A percentile compares a stretch with the other conserved stretches of the same genome.
These are phyloP conservation scores for Fonsecaea multimorphosa DNA, from an alignment of 2,329 filamentous ascomycete species.

Conservation along the genomic window DNA sequence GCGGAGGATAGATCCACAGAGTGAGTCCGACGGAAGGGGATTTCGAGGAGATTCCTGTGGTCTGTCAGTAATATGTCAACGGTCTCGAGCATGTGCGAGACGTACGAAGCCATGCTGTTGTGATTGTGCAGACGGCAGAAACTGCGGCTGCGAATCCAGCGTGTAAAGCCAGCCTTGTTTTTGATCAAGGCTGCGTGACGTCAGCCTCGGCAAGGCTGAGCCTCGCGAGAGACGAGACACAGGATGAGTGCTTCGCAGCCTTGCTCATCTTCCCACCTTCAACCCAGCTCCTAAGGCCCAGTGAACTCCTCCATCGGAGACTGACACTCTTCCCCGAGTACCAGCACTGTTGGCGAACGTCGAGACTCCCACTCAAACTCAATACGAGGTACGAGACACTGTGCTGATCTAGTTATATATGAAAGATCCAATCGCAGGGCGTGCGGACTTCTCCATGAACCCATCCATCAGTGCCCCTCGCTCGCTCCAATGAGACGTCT, in stretches of 20 bases:
- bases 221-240: not conserved
- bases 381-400: too few relatives aligned
- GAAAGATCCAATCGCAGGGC: slow-evolving; percentile 7
- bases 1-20: slow-evolving; percentile 78
- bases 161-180: not conserved
- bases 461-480: not conserved
- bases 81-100: not conserved
- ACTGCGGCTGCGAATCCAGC: not conserved
- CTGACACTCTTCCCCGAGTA: not conserved
- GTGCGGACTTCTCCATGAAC: slow-evolving; percentile 18
- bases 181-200: not conserved
- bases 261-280: not conserved
- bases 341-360: not conserved
- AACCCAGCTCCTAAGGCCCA: not conserved
- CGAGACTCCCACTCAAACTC: not conserved
- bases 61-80: slow-evolving; percentile 13
- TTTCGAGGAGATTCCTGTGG: slow-evolving; percentile 63
- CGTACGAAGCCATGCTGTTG: slow-evolving; percentile 35
- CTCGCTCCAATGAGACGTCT: slow-evolving; percentile 15
- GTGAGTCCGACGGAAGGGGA: slow-evolving; percentile 87
- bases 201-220: slow-evolving; percentile 5
- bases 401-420: not conserved
- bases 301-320: not conserved
- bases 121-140: not conserved
- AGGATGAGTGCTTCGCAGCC: not conserved